A percentile compares a stretch with the other conserved stretches of the same genome.
Conservation (phyloP, 768 basidiomycete species). For the Cystofilobasidium bisporidii region DNA sequence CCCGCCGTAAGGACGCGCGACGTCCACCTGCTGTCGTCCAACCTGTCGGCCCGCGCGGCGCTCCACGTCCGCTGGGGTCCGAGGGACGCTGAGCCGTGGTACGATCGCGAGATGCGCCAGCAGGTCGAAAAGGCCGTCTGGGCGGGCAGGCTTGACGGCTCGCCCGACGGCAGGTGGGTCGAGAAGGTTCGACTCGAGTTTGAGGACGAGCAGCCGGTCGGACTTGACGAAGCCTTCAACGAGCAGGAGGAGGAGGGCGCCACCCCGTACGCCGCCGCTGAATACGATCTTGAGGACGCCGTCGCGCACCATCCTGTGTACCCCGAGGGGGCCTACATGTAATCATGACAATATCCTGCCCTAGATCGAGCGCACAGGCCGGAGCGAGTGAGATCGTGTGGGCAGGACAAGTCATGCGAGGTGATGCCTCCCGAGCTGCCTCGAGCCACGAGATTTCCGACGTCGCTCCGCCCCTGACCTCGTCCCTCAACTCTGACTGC, state of each 20-base stretch:
- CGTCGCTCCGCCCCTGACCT: too few species aligned
- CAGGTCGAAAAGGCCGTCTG: conserved; percentile 1
- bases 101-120: conserved; percentile 7
- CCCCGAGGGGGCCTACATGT: background rate
- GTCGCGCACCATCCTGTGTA: background rate
- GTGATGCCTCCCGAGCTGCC: too few species aligned
- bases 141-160: background rate
- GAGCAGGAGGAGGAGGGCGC: background rate
- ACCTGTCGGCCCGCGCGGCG: background rate
- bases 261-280: background rate
- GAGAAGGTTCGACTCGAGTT: background rate
- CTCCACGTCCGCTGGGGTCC: background rate
- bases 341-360: background rate
- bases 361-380: too few species aligned
- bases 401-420: too few species aligned
- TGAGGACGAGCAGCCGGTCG: background rate
- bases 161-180: background rate
- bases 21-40: background rate
- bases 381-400: too few species aligned
- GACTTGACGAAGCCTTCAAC: background rate
- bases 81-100: background rate
- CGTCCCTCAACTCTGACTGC: too few species aligned
- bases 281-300: background rate
- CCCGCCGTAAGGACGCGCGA: background rate
- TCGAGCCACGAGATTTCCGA: too few species aligned